Evolutionary conservation across 1,139 yeast genomes (phyloP), one percentile per base, ranked within the genome.

Genomic region (Suhomyces chickasaworum): DNA sequence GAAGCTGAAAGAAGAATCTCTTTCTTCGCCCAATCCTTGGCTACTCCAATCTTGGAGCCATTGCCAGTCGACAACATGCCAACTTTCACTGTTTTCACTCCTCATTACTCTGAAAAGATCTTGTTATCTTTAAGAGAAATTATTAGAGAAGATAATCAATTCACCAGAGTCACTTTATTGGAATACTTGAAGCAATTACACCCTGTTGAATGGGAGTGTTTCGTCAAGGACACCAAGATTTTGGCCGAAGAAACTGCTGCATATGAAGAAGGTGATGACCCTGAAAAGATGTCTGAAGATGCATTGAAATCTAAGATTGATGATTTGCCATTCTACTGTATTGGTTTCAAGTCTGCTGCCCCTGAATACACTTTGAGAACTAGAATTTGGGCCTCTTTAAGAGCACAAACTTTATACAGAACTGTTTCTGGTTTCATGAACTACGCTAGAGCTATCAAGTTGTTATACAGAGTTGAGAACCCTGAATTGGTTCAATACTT

Each of bases 1-100:
- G 99, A 93, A 72, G 99, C 99, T 53, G 99, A 93, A 75, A 89
- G 99, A 77, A 95, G 99, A 82, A 90, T 93, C 60, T 89, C 97
- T 48, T 93, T 93, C 86, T 93, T 93, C 73, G 99, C 99, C 49
- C 99, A 93, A 73, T 91, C 98, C 20, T 78, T 93, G 71, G 95
- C 99, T 44, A 93, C 98, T 50, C 99, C 99, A 57, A 91, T 93
- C 61, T 96, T 96, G 54, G 98, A 93, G 73, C 98, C 99, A 51
- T 79, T 93, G 62, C 99, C 99, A 33, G 97, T 93, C 58, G 99
- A 93, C 72, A 93, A 93, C 77, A 93, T 93, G 99, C 99, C 99
- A 52, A 93, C 98, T 10, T 93, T 93, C 68, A 90, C 98, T 44
- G 99, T 93, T 45, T 80, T 93, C 74, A 91, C 96, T 60, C 99